Base-by-base conservation (phyloP, 345 rosid species). In the Acer negundo region DNA sequence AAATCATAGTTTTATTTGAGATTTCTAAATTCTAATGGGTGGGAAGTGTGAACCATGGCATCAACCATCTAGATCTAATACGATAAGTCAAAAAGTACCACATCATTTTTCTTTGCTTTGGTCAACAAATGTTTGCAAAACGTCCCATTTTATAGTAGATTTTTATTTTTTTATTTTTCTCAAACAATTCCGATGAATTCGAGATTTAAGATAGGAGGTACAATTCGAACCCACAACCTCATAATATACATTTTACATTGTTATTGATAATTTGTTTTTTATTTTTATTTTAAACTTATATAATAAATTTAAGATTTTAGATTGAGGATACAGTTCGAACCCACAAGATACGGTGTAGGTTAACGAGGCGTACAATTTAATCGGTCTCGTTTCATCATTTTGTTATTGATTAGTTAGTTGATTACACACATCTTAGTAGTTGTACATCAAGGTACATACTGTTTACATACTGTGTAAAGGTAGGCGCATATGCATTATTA, bases 41-140 rank as follows among this genome's bases (percentile, higher is more conserved):
- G 38, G n/a, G n/a, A n/a, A n/a, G 28, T 26, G 28, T 78, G 75
- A 56, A 66, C 84, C 74, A 40, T 61, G 59, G 1, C 19, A 31
- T 31, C 38, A 31, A 31, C 38, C 38, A 31, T 31, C 38, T 31
- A 31, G 22, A 31, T 31, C 38, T 31, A 31, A 31, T 38, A 59
- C 20, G 59, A 13, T 59, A 31, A 22, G 31, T n/a, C 51, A 31
- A 31, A 59, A 49, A 22, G 7, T 73, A 12, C 10, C 55, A 12
- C 20, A 0, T 20, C 2, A 0, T 12, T 72, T 10, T 38, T 35
- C 22, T 35, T 31, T 22, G 12, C 16, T 8, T 2, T 17, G 22
- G 69, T 26, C 74, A 69, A 69, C 70, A 49, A 31, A 47, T 22
- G 42, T 16, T 59, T 44, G 59, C 56, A 55, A 62, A 22, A 64